Base-by-base conservation (phyloP, 768 basidiomycete species). In the Suillus subluteus region DNA sequence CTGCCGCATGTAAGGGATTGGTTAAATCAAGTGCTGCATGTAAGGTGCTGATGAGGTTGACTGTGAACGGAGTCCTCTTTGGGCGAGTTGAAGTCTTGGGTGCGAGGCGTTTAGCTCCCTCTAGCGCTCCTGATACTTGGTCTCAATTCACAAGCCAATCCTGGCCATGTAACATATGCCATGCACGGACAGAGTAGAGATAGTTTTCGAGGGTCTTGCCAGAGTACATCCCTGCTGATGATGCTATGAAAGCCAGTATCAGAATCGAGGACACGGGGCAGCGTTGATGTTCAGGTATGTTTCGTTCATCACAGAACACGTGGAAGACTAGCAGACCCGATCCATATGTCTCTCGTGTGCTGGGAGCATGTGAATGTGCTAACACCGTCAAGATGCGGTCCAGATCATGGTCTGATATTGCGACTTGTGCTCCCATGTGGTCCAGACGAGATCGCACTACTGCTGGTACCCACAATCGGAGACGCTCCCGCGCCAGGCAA, bases 131-230 rank as follows among this genome's bases (percentile, higher is more conserved):
- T 0, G 80, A 72, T 16, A 81, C 40, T 26, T 79, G 71, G 0
- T 56, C 50, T 0, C 73, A 54, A 35, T 80, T 68, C 1, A 79
- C 56, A 0, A 18, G 35, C 83, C 82, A 86, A 0, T 26, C 32
- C 0, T 79, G 15, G 0, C 82, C 73, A 64, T 87, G 83, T 0
- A 86, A 54, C 0, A 80, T 72, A 68, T 87, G 84, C 84, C 84
- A 87, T 2, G 84, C 83, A 1, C 76, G 67, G 0, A 86, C 55
- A 0, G 77, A 80, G 4, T 68, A 68, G 0, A 84, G 32, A 61
- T 82, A 83, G 71, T 83, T 84, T 0, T 61, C 48, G 0, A 85
- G 68, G 0, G 82, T 73, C 8, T 64, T 67, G 0, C 73, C 74
- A 0, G 82, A 67, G 66, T 82, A 82, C 0, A 74, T 46, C 2